A percentile compares a stretch with the other conserved stretches of the same genome.
phyloP scores from a whole-genome alignment of 352 stramenopile genomes.

The Globisporangium nodosum region DNA sequence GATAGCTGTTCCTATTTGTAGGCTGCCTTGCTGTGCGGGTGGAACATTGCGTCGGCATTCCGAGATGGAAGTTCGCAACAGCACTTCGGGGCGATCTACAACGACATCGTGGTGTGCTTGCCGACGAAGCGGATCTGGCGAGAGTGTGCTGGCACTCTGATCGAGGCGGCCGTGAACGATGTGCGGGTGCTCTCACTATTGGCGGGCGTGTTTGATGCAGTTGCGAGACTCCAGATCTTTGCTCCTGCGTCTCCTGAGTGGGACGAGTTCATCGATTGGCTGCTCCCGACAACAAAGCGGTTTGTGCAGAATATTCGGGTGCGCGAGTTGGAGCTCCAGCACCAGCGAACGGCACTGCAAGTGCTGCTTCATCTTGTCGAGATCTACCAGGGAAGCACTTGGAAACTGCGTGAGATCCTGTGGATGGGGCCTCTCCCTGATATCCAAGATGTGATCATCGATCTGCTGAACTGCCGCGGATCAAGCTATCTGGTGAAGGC shows the following conservation, averaged over 20 bases:
- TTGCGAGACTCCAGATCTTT: conserved; percentile 30
- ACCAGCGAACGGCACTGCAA: conserved; percentile 34
- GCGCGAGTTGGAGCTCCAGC: conserved; percentile 22
- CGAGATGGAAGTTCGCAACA: conserved; percentile 19
- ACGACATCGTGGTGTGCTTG: conserved; percentile 43
- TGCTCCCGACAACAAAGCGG: conserved; percentile 34
- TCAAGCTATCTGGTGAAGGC: conserved; percentile 57
- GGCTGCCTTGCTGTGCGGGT: conserved; percentile 37
- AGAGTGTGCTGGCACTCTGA: conserved; percentile 17
- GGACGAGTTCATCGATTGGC: conserved; percentile 41
- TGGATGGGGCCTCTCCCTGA: conserved; percentile 29
- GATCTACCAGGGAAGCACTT: conserved; percentile 33
- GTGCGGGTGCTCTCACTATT: conserved; percentile 28
- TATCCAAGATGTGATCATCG: conserved; percentile 27
- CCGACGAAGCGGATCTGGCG: conserved; percentile 35
- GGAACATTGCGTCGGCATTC: conserved; percentile 39
- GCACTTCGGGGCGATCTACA: conserved; percentile 32
- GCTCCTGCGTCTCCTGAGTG: conserved; percentile 26
- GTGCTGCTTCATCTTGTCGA: conserved; percentile 36
- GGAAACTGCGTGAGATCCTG: conserved; percentile 19
- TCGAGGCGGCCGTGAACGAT: conserved; percentile 29
- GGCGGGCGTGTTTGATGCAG: conserved; percentile 29
- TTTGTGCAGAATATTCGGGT: conserved; percentile 28
- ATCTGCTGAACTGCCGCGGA: conserved; percentile 28
- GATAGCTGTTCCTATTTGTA: conserved; percentile 1